These are phyloP conservation scores for Fomitiporia mediterranea DNA, from an alignment of 1,284 basidiomycete species.

Conservation along the genomic window DNA sequence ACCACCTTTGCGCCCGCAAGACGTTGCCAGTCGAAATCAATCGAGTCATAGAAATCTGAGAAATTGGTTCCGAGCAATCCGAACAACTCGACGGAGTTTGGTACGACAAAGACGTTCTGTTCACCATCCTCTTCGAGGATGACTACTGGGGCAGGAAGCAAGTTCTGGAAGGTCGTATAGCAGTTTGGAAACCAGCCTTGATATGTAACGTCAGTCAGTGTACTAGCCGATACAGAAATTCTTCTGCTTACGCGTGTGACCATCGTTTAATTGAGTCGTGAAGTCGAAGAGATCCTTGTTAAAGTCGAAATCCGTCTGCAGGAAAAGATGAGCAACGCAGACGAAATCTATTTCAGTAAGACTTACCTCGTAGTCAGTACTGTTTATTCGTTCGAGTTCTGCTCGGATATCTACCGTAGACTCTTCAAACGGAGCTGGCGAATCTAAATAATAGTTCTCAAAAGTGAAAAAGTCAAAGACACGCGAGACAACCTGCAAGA, in stretches of 20 bases:
- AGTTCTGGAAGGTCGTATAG: slow-evolving; percentile 51
- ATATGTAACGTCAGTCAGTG: background rate
- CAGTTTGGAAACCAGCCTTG: slow-evolving; percentile 56
- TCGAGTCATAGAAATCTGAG: slow-evolving; percentile 44
- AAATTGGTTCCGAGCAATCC: slow-evolving; percentile 42
- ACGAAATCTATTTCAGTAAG: background rate
- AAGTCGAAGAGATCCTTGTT: slow-evolving; percentile 54
- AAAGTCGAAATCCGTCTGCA: slow-evolving; percentile 58
- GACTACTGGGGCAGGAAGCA: slow-evolving; percentile 56
- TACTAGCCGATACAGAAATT: background rate
- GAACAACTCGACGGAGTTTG: slow-evolving; percentile 50
- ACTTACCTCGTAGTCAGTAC: slow-evolving; percentile 37
- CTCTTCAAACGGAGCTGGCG: slow-evolving; percentile 58
- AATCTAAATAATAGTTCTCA: slow-evolving; percentile 55
- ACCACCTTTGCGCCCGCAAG: slow-evolving; percentile 57
- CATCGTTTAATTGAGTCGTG: slow-evolving; percentile 55
- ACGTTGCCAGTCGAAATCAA: slow-evolving; percentile 51
- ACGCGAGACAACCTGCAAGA: slow-evolving; percentile 45
- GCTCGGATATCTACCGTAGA: slow-evolving; percentile 52
- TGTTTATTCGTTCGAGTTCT: slow-evolving; percentile 43
- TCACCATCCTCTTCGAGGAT: slow-evolving; percentile 47
- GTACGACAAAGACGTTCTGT: slow-evolving; percentile 51
- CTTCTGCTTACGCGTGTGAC: slow-evolving; percentile 49
- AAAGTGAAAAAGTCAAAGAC: slow-evolving; percentile 65
- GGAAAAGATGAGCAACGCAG: background rate